Conservation (phyloP, 768 basidiomycete species). For the Suillus subalutaceus region DNA sequence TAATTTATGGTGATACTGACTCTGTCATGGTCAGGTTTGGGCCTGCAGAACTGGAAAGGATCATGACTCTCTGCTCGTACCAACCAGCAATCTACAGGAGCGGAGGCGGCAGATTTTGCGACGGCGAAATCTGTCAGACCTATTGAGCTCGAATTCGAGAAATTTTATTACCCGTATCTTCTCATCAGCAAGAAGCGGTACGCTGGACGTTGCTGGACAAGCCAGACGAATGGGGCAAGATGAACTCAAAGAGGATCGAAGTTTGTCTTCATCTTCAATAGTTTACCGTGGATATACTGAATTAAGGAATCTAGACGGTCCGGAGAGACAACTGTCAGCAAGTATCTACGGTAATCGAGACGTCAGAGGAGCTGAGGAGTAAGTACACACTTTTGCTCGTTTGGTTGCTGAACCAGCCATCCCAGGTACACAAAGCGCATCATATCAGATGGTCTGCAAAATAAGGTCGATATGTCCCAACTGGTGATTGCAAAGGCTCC, state of each 20-base stretch:
- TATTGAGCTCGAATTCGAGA: slow-evolving; percentile 99
- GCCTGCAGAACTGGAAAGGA: slow-evolving; percentile 78
- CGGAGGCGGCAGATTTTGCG: slow-evolving; percentile 90
- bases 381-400: slow-evolving; percentile 29
- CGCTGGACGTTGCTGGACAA: slow-evolving; percentile 98
- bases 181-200: slow-evolving; percentile 99
- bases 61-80: slow-evolving; percentile 85
- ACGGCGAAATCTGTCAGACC: slow-evolving; percentile 91
- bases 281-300: slow-evolving; percentile 3
- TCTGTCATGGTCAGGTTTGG: slow-evolving; percentile 99
- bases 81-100: slow-evolving; percentile 51
- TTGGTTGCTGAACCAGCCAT: slow-evolving; percentile 17
- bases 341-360: slow-evolving; percentile 96
- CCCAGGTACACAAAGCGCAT: slow-evolving; percentile 90
- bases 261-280: slow-evolving; percentile 42
- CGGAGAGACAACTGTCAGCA: slow-evolving; percentile 98
- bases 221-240: slow-evolving; percentile 95
- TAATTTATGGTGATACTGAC: slow-evolving; percentile 99
- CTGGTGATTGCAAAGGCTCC: slow-evolving; percentile 98
- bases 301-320: slow-evolving; percentile 68
- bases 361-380: slow-evolving; percentile 93
- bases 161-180: slow-evolving; percentile 97
- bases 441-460: slow-evolving; percentile 92
- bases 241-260: slow-evolving; percentile 99
- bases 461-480: slow-evolving; percentile 98